These are phyloP conservation scores for Litchi chinensis DNA, from an alignment of 345 rosid genomes.

Conservation along the genomic window DNA sequence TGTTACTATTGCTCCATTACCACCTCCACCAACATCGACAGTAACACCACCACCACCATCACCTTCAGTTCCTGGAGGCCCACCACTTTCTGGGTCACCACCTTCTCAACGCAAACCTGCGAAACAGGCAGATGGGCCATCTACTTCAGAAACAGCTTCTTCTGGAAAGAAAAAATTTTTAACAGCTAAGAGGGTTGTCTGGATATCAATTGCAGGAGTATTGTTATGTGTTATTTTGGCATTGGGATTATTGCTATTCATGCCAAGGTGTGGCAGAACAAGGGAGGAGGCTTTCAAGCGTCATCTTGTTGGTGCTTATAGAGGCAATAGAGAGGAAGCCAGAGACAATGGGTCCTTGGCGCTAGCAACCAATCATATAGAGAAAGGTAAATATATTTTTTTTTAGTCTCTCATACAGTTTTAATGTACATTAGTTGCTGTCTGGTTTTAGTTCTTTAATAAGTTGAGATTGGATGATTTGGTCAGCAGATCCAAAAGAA, in stretches of 20 bases:
- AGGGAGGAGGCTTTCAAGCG: slow-evolving; percentile 57
- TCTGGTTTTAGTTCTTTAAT: slow-evolving; percentile 13
- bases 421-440: slow-evolving; percentile 1
- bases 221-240: slow-evolving; percentile 56
- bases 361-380: slow-evolving; percentile 50
- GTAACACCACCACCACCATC: slow-evolving; percentile 42
- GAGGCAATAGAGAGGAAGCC: slow-evolving; percentile 64
- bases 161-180: slow-evolving; percentile 45
- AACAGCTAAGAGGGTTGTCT: slow-evolving; percentile 57
- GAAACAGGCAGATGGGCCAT: slow-evolving; percentile 61
- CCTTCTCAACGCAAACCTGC: slow-evolving; percentile 45
- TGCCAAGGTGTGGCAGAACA: slow-evolving; percentile 56
- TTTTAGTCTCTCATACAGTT: slow-evolving; percentile 3
- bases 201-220: slow-evolving; percentile 76
- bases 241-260: slow-evolving; percentile 51
- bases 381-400: slow-evolving; percentile 56
- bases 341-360: slow-evolving; percentile 43
- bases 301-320: slow-evolving; percentile 70
- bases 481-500: slow-evolving; percentile 58
- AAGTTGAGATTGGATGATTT: slow-evolving; percentile 1
- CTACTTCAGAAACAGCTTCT: slow-evolving; percentile 52
- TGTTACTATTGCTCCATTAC: slow-evolving; percentile 49
- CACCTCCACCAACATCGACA: slow-evolving; percentile 58
- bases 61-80: slow-evolving; percentile 21
- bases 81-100: slow-evolving; percentile 40